These are phyloP conservation scores for Glycine soja DNA, from an alignment of 306 rosid genomes.

Conservation along the genomic window DNA sequence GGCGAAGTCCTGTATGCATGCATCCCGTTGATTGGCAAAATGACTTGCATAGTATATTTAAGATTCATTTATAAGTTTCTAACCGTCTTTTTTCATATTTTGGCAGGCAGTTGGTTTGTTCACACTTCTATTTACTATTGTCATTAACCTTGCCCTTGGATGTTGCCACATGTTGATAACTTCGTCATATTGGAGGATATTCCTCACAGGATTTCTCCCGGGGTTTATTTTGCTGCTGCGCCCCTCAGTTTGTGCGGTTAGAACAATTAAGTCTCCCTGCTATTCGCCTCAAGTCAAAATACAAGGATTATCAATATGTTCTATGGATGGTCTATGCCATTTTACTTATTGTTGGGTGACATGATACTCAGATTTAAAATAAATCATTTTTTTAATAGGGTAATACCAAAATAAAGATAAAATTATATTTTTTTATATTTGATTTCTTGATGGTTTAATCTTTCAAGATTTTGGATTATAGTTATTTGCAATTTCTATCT, in stretches of 20 bases:
- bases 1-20: too few relatives aligned
- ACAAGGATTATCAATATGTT: background rate
- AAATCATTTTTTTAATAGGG: too few relatives aligned
- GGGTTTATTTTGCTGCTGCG: slow-evolving; percentile 84
- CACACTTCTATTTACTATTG: slow-evolving; percentile 69
- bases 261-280: slow-evolving; percentile 59
- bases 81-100: slow-evolving; percentile 36
- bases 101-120: slow-evolving; percentile 71
- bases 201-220: slow-evolving; percentile 72
- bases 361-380: too few relatives aligned
- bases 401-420: too few relatives aligned
- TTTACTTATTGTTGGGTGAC: slow-evolving; percentile 72
- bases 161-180: slow-evolving; percentile 81
- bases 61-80: slow-evolving; percentile 14
- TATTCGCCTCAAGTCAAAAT: slow-evolving; percentile 27
- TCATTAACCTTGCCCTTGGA: slow-evolving; percentile 81
- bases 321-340: slow-evolving; percentile 62
- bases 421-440: too few relatives aligned
- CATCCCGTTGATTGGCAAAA: background rate
- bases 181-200: slow-evolving; percentile 88
- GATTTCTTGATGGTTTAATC: too few relatives aligned
- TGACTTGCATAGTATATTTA: background rate
- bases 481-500: too few relatives aligned
- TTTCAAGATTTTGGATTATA: too few relatives aligned
- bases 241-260: slow-evolving; percentile 77